Base-by-base conservation (phyloP, 2,329 filamentous ascomycete genomes). In the Aspergillus flavus region DNA sequence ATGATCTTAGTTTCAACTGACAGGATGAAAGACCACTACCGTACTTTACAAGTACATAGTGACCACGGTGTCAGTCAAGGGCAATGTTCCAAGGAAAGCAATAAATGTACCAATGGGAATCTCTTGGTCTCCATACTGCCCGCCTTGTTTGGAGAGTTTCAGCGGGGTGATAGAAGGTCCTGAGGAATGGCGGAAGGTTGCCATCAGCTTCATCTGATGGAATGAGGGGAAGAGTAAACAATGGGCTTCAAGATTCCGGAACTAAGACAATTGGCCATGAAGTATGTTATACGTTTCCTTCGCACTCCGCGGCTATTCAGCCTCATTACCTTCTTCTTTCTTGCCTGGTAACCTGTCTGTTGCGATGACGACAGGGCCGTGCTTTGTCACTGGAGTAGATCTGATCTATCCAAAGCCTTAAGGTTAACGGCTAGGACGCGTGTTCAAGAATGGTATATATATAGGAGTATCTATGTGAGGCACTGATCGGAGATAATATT, bases 381-480 rank as follows among this genome's bases (percentile, higher is more conserved):
- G 50, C 28, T 34, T n/a, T 34, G 19, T 23, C 28, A 16, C 21
- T 16, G 6, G 12, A 4, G 46, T 14, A n/a, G 57, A 50, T 53
- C 48, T n/a, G 32, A 36, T 53, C 32, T 39, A 39, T 41, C 59
- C 36, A 39, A 9, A 10, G 21, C 19, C 19, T 14, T 19, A 39
- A 39, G 19, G 58, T 54, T 43, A 48, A 63, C 45, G 19, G 39
- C 39, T 36, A 50, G 63, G 64, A 72, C 71, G 71, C 71, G 71
- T 73, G 65, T 69, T 63, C 59, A 61, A 61, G 68, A 71, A 71
- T 70, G 65, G 61, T 43, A 45, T 56, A 28, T 30, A 50, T 32
- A 45, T 21, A 43, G 55, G 43, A 46, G 26, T 28, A n/a, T 58
- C 28, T 6, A 23, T 43, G 34, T 23, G 3, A 39, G 34, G 36